Percentiles rank a stretch among this genome's conserved stretches.
Conservation (phyloP, 2,329 filamentous ascomycete species). For the Arthrobotrys pseudoclavata region DNA sequence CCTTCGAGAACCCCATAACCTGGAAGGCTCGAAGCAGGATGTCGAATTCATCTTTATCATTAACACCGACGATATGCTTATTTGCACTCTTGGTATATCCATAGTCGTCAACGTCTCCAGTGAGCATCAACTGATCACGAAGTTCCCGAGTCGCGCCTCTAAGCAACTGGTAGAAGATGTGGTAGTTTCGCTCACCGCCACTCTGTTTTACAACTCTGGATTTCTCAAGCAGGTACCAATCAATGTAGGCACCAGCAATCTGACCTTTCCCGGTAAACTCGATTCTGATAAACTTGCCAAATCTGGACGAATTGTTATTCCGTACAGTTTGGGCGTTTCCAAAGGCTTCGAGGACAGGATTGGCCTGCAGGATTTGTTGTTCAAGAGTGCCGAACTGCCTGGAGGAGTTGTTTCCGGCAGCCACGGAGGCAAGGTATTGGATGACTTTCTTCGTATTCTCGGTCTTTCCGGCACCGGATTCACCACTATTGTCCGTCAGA, state of each 20-base stretch:
- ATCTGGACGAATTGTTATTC: conserved; percentile 98
- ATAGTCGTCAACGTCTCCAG: conserved; percentile 84
- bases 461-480: conserved; percentile 97
- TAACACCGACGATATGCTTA: conserved; percentile 89
- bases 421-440: conserved; percentile 95
- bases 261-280: conserved; percentile 89
- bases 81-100: conserved; percentile 92
- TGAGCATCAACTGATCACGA: conserved; percentile 82
- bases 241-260: conserved; percentile 95
- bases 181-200: conserved; percentile 90
- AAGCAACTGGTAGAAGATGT: conserved; percentile 95
- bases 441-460: conserved; percentile 99
- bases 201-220: conserved; percentile 95
- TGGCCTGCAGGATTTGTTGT: conserved; percentile 94
- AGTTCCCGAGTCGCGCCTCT: conserved; percentile 81
- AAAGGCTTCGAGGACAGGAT: conserved; percentile 97
- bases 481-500: conserved; percentile 72
- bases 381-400: conserved; percentile 86
- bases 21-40: conserved; percentile 90
- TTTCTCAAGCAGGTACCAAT: conserved; percentile 98
- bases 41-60: conserved; percentile 91
- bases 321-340: conserved; percentile 97
- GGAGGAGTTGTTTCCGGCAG: conserved; percentile 80
- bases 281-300: conserved; percentile 98
- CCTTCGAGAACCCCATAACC: conserved; percentile 90